Conservation (phyloP, 306 rosid species). For the Malus asiatica region DNA sequence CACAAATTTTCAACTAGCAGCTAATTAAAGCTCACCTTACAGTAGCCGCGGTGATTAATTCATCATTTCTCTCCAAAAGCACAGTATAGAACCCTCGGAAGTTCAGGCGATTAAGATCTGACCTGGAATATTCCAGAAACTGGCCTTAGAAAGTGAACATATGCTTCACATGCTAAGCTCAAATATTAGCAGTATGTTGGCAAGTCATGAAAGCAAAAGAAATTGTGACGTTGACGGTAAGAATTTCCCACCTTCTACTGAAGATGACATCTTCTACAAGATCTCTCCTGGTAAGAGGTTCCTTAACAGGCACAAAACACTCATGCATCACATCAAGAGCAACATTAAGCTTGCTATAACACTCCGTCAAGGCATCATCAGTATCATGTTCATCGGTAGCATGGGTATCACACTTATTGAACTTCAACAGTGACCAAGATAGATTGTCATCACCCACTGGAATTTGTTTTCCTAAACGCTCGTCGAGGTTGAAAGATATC, state of each 20-base stretch:
- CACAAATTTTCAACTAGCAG: neutral
- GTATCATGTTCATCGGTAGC: constrained; percentile 7
- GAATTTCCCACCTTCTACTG: constrained; percentile 53
- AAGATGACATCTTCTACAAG: constrained; percentile 63
- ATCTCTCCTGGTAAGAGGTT: constrained; percentile 48
- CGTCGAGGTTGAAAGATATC: constrained; percentile 48
- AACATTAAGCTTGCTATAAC: constrained; percentile 57
- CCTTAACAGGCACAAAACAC: constrained; percentile 82
- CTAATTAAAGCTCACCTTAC: constrained; percentile 47
- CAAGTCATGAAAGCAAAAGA: neutral
- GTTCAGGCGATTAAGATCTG: constrained; percentile 68
- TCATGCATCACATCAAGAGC: constrained; percentile 83
- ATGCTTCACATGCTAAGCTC: neutral
- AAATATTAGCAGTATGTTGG: neutral
- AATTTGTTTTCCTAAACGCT: constrained; percentile 44
- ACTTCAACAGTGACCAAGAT: constrained; percentile 70
- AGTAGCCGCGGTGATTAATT: constrained; percentile 68
- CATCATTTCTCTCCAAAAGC: constrained; percentile 67
- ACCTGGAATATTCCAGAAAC: constrained; percentile 36
- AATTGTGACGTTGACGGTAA: constrained; percentile 9
- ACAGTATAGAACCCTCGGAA: constrained; percentile 75
- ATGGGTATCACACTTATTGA: constrained; percentile 16
- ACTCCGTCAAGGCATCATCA: constrained; percentile 34
- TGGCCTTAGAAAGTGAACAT: neutral
- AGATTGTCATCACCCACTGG: constrained; percentile 44